Conservation (phyloP, 2,329 filamentous ascomycete genomes). For the Onygenales sp. region DNA sequence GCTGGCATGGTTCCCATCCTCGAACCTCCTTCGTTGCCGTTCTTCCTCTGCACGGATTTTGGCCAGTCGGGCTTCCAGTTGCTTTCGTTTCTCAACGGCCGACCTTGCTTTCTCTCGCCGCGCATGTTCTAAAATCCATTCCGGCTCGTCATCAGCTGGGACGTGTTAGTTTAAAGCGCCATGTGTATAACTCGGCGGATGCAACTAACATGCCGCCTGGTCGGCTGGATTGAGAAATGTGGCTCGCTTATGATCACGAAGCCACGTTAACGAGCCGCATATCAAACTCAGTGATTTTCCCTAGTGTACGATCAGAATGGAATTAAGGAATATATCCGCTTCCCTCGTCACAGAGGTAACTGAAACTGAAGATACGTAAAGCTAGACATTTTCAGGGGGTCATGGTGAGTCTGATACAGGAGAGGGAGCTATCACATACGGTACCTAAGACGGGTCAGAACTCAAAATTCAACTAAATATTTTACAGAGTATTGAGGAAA, state of each 20-base stretch:
- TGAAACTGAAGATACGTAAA: not conserved
- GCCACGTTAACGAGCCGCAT: slow-evolving; percentile 80
- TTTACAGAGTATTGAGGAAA: not conserved
- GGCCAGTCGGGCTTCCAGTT: slow-evolving; percentile 63
- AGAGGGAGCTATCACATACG: slow-evolving; percentile 1
- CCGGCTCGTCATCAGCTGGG: slow-evolving; percentile 58
- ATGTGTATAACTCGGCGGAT: not conserved
- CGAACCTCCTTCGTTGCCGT: slow-evolving; percentile 46
- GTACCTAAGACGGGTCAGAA: slow-evolving; percentile 2
- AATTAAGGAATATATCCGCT: not conserved
- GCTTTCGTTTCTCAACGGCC: slow-evolving; percentile 56
- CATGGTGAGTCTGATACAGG: no score
- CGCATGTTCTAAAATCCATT: slow-evolving; percentile 76
- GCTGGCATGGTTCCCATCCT: slow-evolving; percentile 37
- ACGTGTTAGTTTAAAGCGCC: not conserved
- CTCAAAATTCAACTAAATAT: not conserved
- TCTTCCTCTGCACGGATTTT: slow-evolving; percentile 53
- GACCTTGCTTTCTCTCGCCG: slow-evolving; percentile 58
- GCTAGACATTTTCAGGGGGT: not conserved
- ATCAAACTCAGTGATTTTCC: slow-evolving; percentile 90
- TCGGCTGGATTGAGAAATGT: slow-evolving; percentile 46
- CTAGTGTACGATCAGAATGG: slow-evolving; percentile 23
- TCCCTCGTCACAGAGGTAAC: not conserved
- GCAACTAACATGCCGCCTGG: slow-evolving; percentile 12
- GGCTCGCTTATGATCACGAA: slow-evolving; percentile 68